These are phyloP conservation scores for Oryza meridionalis DNA, from an alignment of 176 grass and related monocot genomes.

Conservation along the genomic window DNA sequence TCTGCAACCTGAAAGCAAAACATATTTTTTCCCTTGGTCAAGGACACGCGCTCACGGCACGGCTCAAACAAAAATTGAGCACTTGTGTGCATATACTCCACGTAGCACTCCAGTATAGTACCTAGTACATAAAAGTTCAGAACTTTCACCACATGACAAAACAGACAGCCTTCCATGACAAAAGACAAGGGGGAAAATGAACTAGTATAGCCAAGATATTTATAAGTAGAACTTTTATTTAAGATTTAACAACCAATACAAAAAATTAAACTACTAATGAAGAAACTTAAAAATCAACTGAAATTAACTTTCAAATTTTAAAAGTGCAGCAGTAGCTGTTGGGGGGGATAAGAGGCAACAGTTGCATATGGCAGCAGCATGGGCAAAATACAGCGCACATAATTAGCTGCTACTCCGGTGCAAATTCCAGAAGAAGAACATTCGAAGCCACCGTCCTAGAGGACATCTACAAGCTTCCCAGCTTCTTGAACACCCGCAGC, in stretches of 20 bases:
- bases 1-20: background rate
- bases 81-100: background rate
- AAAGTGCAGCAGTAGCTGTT: background rate
- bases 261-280: too few species aligned
- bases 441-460: background rate
- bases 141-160: background rate
- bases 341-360: too few species aligned
- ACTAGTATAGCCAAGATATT: too few species aligned
- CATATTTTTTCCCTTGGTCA: background rate
- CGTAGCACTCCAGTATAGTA: background rate
- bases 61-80: background rate
- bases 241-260: too few species aligned
- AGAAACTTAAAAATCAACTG: too few species aligned
- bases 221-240: too few species aligned
- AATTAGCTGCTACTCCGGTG: too few species aligned
- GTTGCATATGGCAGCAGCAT: background rate
- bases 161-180: background rate
- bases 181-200: too few species aligned
- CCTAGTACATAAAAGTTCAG: too few species aligned
- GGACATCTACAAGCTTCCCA: background rate
- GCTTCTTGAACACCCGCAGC: background rate
- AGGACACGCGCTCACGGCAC: background rate
- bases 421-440: background rate
- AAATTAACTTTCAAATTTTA: too few species aligned
- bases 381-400: background rate